phyloP scores from a whole-genome alignment of 805 yeast species.

The Wilhelminamyces savonicus region DNA sequence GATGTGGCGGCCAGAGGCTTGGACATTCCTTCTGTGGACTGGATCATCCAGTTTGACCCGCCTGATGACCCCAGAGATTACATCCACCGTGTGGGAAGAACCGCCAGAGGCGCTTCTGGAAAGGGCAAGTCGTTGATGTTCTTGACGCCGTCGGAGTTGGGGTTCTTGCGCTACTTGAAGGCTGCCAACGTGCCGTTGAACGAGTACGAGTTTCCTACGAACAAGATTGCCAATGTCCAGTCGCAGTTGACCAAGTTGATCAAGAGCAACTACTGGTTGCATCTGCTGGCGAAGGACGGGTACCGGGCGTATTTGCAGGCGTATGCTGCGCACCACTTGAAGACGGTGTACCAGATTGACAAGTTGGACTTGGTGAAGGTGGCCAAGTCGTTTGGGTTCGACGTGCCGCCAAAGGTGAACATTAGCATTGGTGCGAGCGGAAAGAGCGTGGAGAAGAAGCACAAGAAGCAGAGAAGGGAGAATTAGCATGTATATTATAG shows the following conservation, averaged over 20 bases:
- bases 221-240: constrained; percentile 94
- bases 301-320: constrained; percentile 96
- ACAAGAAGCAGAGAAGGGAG: constrained; percentile 37
- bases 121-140: constrained; percentile 95
- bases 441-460: constrained; percentile 47
- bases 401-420: constrained; percentile 93
- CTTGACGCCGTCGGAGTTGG: constrained; percentile 87
- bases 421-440: constrained; percentile 94
- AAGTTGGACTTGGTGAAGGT: constrained; percentile 91
- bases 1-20: constrained; percentile 99
- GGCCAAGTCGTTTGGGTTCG: constrained; percentile 92
- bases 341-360: constrained; percentile 94
- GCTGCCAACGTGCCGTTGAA: constrained; percentile 97
- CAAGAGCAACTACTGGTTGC: constrained; percentile 87
- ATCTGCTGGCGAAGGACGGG: constrained; percentile 95
- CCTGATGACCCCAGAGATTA: constrained; percentile 99
- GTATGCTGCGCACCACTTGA: constrained; percentile 92
- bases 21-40: constrained; percentile 97
- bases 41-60: constrained; percentile 99
- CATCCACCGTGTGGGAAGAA: constrained; percentile 98
- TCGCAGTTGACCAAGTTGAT: constrained; percentile 87
- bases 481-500: too few species aligned
- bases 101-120: constrained; percentile 89
- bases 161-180: constrained; percentile 88
- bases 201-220: constrained; percentile 93